phyloP scores from a whole-genome alignment of 139 green algal species.

The Chlamydomonas applanata region DNA sequence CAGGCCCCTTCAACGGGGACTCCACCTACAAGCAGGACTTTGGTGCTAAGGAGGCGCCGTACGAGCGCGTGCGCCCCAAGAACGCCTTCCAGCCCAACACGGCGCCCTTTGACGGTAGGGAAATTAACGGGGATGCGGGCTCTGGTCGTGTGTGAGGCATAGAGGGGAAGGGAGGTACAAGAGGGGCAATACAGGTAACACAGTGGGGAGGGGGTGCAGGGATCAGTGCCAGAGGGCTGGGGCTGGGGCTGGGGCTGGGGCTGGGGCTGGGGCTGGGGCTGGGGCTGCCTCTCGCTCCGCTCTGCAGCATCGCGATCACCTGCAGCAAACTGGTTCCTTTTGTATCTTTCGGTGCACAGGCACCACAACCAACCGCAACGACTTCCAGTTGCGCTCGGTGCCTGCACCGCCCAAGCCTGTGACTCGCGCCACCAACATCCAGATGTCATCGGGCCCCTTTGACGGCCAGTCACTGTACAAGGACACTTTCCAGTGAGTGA shows the following conservation, averaged over 20 bases:
- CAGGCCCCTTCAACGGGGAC: conserved; percentile 11
- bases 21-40: conserved; percentile 19
- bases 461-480: conserved; percentile 15
- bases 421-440: not conserved
- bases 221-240: no score
- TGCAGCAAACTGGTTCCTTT: not conserved
- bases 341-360: not conserved
- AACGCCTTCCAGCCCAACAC: conserved; percentile 21
- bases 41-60: conserved; percentile 14
- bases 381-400: not conserved
- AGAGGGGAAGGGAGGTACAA: no score
- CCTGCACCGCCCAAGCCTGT: not conserved
- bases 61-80: conserved; percentile 9
- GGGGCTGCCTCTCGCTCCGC: no score
- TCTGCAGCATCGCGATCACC: no score
- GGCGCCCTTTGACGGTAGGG: conserved; percentile 18
- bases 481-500: conserved; percentile 12
- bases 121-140: no score
- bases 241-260: no score
- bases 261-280: no score
- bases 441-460: not conserved
- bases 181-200: no score
- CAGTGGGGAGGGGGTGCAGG: no score
- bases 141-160: no score
- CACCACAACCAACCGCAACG: not conserved